phyloP scores from a whole-genome alignment of 768 basidiomycete genomes.

The Pleurotus djamor region DNA sequence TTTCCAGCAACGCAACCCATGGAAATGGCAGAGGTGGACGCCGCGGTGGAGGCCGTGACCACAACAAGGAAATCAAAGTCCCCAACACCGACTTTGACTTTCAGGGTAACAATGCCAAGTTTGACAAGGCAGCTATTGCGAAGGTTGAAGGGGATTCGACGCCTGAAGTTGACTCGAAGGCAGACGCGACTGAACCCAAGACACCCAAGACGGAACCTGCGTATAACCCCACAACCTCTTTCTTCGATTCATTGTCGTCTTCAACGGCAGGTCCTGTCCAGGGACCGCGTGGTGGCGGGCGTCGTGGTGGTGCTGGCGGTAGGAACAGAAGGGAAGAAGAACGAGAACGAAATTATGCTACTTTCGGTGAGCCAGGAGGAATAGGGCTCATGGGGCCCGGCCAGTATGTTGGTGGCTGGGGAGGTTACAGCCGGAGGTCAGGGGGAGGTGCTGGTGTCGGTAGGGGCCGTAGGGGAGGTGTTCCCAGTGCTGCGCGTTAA shows the following conservation, averaged over 20 bases:
- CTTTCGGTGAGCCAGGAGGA: slow-evolving; percentile 85
- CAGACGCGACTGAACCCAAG: slow-evolving; percentile 27
- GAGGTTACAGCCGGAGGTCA: slow-evolving; percentile 58
- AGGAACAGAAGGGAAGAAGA: slow-evolving; percentile 80
- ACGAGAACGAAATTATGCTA: slow-evolving; percentile 79
- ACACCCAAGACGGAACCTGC: slow-evolving; percentile 39
- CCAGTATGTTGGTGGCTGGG: slow-evolving; percentile 74
- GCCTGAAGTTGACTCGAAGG: slow-evolving; percentile 17
- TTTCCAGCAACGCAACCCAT: slow-evolving; percentile 22
- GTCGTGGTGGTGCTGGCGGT: slow-evolving; percentile 48
- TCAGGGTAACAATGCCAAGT: slow-evolving; percentile 70
- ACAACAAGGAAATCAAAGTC: slow-evolving; percentile 52
- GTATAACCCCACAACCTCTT: slow-evolving; percentile 77
- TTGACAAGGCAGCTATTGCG: slow-evolving; percentile 67
- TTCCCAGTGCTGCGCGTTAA: slow-evolving; percentile 7
- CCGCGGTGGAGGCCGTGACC: slow-evolving; percentile 20
- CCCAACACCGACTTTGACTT: slow-evolving; percentile 85
- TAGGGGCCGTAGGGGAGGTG: slow-evolving; percentile 22
- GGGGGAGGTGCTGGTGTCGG: slow-evolving; percentile 33
- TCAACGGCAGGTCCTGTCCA: slow-evolving; percentile 20
- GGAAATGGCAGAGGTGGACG: slow-evolving; percentile 18
- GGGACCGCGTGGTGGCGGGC: slow-evolving; percentile 41
- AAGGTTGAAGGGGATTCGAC: slow-evolving; percentile 26
- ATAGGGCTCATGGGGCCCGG: slow-evolving; percentile 77
- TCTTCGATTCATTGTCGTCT: slow-evolving; percentile 72